phyloP scores from a whole-genome alignment of 1,139 yeast species.

The Hyphopichia pseudoburtonii region DNA sequence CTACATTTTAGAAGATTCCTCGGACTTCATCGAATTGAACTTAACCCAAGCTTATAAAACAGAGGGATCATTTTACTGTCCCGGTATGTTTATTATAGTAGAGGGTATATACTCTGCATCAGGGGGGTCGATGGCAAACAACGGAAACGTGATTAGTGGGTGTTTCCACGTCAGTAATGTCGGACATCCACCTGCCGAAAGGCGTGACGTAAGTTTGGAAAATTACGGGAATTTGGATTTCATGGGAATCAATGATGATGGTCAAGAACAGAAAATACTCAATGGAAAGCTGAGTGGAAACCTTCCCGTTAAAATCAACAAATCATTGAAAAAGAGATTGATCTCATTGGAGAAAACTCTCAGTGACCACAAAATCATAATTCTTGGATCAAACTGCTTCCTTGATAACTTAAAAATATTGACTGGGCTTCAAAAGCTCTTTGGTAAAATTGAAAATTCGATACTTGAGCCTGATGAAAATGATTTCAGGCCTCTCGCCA shows the following conservation, averaged over 20 bases:
- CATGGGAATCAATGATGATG: slow-evolving; percentile 51
- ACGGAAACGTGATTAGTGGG: slow-evolving; percentile 39
- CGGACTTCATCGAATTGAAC: slow-evolving; percentile 75
- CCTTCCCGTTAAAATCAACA: slow-evolving; percentile 54
- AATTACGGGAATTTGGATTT: slow-evolving; percentile 81
- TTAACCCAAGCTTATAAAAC: slow-evolving; percentile 65
- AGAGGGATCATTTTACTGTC: slow-evolving; percentile 66
- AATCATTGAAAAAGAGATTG: slow-evolving; percentile 55
- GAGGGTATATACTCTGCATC: slow-evolving; percentile 82
- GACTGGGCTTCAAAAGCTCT: slow-evolving; percentile 62
- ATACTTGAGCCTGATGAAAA: slow-evolving; percentile 28
- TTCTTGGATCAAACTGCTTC: slow-evolving; percentile 73
- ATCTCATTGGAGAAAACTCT: slow-evolving; percentile 56
- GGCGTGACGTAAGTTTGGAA: slow-evolving; percentile 62
- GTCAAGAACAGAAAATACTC: slow-evolving; percentile 27
- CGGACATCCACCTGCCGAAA: slow-evolving; percentile 89
- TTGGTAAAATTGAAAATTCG: slow-evolving; percentile 47
- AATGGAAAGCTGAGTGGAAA: slow-evolving; percentile 24
- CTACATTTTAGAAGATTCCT: slow-evolving; percentile 76
- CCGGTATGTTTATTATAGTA: slow-evolving; percentile 78
- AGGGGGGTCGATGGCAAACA: slow-evolving; percentile 40
- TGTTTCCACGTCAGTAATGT: slow-evolving; percentile 72
- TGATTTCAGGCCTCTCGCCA: slow-evolving; percentile 52
- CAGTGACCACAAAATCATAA: slow-evolving; percentile 55
- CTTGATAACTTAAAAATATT: slow-evolving; percentile 60